Percentiles rank a stretch among this genome's conserved stretches.
These are phyloP conservation scores for Kodamaea jinghongensis DNA, from an alignment of 805 yeast genomes.

Conservation along the genomic window DNA sequence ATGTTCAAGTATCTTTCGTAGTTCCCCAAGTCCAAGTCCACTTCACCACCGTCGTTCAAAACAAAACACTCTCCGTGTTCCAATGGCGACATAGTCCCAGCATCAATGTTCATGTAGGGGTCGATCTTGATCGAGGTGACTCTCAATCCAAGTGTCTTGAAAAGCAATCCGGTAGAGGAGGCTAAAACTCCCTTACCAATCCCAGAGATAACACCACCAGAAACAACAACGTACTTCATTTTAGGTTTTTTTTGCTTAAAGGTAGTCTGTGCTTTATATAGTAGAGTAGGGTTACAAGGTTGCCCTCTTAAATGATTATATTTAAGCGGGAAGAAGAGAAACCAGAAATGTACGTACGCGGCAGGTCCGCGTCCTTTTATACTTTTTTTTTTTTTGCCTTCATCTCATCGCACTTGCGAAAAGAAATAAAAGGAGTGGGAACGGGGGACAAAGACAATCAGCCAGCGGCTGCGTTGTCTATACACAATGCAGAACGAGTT, in stretches of 20 bases:
- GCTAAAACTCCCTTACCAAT: constrained; percentile 99
- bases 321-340: constrained; percentile 46
- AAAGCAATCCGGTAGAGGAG: constrained; percentile 91
- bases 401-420: constrained; percentile 8
- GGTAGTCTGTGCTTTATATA: constrained; percentile 2
- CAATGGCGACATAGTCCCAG: constrained; percentile 99
- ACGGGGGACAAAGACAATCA: not conserved
- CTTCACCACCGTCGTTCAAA: constrained; percentile 98
- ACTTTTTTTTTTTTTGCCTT: constrained; percentile 10
- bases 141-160: constrained; percentile 90
- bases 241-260: constrained; percentile 10
- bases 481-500: too few relatives aligned
- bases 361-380: constrained; percentile 11
- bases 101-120: constrained; percentile 98
- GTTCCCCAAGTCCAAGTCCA: constrained; percentile 95
- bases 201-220: constrained; percentile 99
- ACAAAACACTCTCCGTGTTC: constrained; percentile 99
- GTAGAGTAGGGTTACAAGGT: constrained; percentile 10
- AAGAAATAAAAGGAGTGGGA: constrained; percentile 1
- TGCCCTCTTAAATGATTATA: constrained; percentile 42
- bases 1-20: constrained; percentile 95
- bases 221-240: constrained; percentile 98
- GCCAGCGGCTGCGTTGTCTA: too few relatives aligned
- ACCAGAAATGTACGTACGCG: constrained; percentile 12
- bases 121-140: constrained; percentile 98